Evolutionary conservation across 1,284 basidiomycete genomes (phyloP).

Genomic region (Rhizoctonia solani): DNA sequence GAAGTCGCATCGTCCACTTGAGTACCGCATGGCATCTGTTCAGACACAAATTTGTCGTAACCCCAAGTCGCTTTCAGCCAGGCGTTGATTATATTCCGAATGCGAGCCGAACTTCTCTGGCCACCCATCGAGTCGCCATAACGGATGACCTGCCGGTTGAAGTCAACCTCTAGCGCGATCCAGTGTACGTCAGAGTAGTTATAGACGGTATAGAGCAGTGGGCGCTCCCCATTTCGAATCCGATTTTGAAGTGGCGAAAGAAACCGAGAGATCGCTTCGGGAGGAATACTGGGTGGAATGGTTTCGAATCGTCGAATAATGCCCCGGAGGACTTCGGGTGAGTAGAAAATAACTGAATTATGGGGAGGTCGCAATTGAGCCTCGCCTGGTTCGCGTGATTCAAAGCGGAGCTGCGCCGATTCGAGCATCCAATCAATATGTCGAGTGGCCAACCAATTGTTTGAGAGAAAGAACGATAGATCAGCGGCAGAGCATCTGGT

Average conservation of each 20-base stretch:
- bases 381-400: neutral
- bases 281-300: too few species aligned
- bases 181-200: neutral
- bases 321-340: neutral
- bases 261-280: neutral
- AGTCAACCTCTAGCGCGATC: neutral
- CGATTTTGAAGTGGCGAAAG: neutral
- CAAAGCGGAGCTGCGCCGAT: too few species aligned
- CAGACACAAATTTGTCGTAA: neutral
- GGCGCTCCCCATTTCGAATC: neutral
- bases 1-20: neutral
- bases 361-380: neutral
- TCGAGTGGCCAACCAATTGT: neutral
- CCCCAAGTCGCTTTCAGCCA: too few species aligned
- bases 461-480: neutral
- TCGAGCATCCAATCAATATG: constrained; percentile 2
- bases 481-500: neutral
- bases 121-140: neutral
- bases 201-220: neutral
- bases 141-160: neutral
- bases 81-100: neutral
- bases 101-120: neutral
- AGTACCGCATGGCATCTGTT: neutral
- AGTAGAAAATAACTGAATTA: neutral
- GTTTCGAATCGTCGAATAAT: neutral